Percentiles rank a stretch among this genome's conserved stretches.
Evolutionary conservation across 2,329 filamentous ascomycete genomes (phyloP).

Genomic region (Aspergillus versicolor): DNA sequence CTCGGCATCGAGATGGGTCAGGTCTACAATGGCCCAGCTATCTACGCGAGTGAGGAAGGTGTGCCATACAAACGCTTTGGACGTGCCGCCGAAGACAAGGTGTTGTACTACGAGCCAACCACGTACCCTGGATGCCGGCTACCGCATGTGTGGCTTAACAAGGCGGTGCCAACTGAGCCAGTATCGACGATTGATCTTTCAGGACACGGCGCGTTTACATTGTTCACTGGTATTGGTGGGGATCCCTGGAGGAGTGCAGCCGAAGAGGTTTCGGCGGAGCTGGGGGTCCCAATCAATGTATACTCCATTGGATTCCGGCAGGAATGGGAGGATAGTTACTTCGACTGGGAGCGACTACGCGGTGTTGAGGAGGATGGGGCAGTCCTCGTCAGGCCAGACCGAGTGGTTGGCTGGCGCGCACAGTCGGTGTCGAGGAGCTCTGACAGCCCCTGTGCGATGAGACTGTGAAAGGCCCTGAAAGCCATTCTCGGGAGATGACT

Average conservation of each 20-base stretch:
- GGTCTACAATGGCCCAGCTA: not conserved
- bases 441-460: too few species aligned
- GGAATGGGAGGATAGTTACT: slow-evolving; percentile 3
- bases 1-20: not conserved
- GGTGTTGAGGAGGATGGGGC: slow-evolving; percentile 27
- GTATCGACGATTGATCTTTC: slow-evolving; percentile 9
- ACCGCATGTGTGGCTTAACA: slow-evolving; percentile 9
- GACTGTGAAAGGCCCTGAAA: too few species aligned
- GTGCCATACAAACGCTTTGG: not conserved
- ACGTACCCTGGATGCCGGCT: slow-evolving; percentile 10
- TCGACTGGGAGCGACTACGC: slow-evolving; percentile 1
- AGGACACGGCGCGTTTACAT: not conserved
- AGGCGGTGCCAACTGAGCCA: not conserved
- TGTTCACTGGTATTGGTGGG: slow-evolving; percentile 6
- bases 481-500: too few species aligned
- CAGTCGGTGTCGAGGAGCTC: too few species aligned
- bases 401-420: not conserved
- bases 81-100: not conserved
- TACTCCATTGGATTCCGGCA: slow-evolving; percentile 6
- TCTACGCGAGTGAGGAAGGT: not conserved
- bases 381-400: slow-evolving; percentile 36
- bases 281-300: not conserved
- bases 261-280: not conserved
- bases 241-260: slow-evolving; percentile 2
- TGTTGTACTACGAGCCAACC: not conserved